Evolutionary conservation across 2,329 filamentous ascomycete genomes (phyloP), one percentile per base, ranked within the genome.

Genomic region (Ascochyta viciae-villosae): DNA sequence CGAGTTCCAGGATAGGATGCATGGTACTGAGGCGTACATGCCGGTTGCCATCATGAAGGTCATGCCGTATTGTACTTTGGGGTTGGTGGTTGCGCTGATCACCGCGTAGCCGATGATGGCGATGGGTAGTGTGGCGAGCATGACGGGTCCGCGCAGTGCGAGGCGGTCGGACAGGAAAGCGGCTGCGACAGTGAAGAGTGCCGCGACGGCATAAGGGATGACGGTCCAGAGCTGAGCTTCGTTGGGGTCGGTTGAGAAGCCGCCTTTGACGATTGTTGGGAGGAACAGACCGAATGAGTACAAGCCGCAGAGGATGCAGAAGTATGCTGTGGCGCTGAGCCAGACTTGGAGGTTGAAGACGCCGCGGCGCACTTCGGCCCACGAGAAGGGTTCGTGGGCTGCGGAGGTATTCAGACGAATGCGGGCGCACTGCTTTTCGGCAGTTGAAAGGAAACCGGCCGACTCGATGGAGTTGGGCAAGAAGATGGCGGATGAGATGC

Each of bases 1-100:
- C 2, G 84, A 84, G 58, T 87, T 83, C 87, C 87, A 89, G 1
- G 83, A 86, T 9, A 89, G 75, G 3, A 88, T 82, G 16, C 82
- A 84, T 0, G 87, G 87, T 0, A 89, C 85, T 38, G 83, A 85
- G 41, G 81, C 80, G 67, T 88, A 89, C 67, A 88, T 79, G 9
- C 87, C 87, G 0, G 82, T 83, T 0, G 87, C 85, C 85, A 89
- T 88, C 50, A 89, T 76, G 64, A 87, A 87, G 0, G 86, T 88
- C 85, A 88, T 88, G 35, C 80, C 86, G 62, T 88, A 89, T 47
- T 85, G 83, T 4, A 83, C 78, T 1, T 80, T 77, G 1, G 84
- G 70, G 22, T 80, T 77, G 9, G 77, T 68, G 16, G 83, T 78
- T 43, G 85, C 84, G 58, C 84, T 84, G 51, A 89, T 88, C 7